phyloP scores from a whole-genome alignment of 1,284 basidiomycete species.

The Apiotrichum porosum region DNA sequence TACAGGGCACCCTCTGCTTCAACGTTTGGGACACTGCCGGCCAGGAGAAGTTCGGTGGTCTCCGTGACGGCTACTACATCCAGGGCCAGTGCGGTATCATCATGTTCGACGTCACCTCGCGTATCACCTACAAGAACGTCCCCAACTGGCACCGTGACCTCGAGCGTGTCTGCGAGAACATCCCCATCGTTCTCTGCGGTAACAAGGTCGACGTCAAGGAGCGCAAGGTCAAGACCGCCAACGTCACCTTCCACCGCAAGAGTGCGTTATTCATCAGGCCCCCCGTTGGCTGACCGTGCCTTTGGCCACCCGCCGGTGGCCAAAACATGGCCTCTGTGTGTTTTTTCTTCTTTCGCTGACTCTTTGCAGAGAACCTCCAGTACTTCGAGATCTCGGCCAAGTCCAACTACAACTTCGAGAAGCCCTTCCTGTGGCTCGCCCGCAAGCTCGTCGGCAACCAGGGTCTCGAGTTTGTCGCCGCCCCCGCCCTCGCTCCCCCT shows the following conservation, averaged over 20 bases:
- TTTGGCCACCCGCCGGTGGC: too few relatives aligned
- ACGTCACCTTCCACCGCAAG: conserved; percentile 99
- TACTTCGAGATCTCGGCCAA: conserved; percentile 99
- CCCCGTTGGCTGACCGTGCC: too few relatives aligned
- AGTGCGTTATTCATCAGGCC: too few relatives aligned
- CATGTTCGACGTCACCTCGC: conserved; percentile 99
- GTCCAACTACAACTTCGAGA: conserved; percentile 99
- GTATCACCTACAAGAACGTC: conserved; percentile 99
- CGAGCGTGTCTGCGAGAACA: conserved; percentile 99
- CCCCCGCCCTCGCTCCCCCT: conserved; percentile 90
- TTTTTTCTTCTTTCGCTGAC: conserved; percentile 1
- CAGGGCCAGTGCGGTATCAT: conserved; percentile 99
- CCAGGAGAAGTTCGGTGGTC: conserved; percentile 99
- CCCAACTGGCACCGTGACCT: conserved; percentile 99
- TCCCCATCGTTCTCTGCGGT: conserved; percentile 97
- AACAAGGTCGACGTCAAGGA: conserved; percentile 99
- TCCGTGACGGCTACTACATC: conserved; percentile 97
- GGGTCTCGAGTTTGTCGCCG: conserved; percentile 89
- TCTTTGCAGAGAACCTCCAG: conserved; percentile 74
- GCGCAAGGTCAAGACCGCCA: conserved; percentile 98
- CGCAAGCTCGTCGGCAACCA: conserved; percentile 95
- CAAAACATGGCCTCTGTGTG: too few relatives aligned
- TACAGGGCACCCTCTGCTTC: conserved; percentile 86
- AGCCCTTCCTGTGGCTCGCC: conserved; percentile 99
- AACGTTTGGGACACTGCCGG: conserved; percentile 99